phyloP scores from a whole-genome alignment of 2,329 filamentous ascomycete species.

The Diaporthe aspalathi region DNA sequence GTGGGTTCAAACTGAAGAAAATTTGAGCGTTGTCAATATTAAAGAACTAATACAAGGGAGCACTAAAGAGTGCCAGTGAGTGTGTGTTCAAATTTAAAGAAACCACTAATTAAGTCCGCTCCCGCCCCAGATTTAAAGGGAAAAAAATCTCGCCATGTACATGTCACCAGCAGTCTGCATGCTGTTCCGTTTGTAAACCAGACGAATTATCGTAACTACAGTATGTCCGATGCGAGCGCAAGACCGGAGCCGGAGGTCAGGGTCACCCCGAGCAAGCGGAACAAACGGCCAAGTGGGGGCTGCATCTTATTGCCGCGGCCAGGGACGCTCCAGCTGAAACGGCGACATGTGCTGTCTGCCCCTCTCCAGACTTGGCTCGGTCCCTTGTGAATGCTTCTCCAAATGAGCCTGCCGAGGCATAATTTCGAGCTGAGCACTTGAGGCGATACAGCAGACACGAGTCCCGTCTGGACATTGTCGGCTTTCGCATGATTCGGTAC shows the following conservation, averaged over 20 bases:
- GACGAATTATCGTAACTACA: background rate
- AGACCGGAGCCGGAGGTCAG: constrained; percentile 13
- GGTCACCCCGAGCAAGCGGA: background rate
- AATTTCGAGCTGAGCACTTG: background rate
- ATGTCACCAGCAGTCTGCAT: background rate
- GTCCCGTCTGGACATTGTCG: background rate
- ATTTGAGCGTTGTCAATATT: background rate
- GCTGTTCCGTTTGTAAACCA: background rate
- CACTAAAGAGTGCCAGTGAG: background rate
- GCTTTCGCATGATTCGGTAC: background rate
- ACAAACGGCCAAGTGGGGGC: background rate
- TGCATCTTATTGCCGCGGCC: background rate
- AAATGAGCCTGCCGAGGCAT: constrained; percentile 9
- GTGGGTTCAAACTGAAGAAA: background rate
- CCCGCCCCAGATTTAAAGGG: too few species aligned
- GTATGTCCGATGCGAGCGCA: background rate
- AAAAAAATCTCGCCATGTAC: background rate
- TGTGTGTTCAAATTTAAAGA: background rate
- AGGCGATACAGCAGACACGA: too few species aligned
- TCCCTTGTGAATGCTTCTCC: constrained; percentile 27
- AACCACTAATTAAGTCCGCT: too few species aligned
- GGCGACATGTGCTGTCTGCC: constrained; percentile 7
- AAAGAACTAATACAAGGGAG: background rate
- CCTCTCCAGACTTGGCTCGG: constrained; percentile 4
- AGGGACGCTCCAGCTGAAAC: background rate